phyloP scores from a whole-genome alignment of 176 grass and related monocot genomes.

The Oryza officinalis region DNA sequence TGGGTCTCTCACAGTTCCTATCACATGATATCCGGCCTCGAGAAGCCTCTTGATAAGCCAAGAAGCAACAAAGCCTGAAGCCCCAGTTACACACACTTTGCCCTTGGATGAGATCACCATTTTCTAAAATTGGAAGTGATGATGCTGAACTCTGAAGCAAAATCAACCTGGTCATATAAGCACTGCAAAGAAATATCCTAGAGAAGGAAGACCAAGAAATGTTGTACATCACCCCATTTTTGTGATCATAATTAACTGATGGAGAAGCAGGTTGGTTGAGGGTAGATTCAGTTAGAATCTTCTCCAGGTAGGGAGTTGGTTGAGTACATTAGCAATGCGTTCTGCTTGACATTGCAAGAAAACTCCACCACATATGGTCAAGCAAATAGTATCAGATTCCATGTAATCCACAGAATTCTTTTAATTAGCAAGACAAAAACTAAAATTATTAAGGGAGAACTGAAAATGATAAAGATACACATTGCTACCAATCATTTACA shows the following conservation, averaged over 20 bases:
- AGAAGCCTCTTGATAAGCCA: slow-evolving; percentile 83
- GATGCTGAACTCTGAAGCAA: slow-evolving; percentile 4
- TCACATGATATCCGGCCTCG: slow-evolving; percentile 67
- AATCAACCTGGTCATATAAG: slow-evolving; percentile 39
- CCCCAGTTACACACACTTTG: slow-evolving; percentile 88
- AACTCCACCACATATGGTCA: background rate
- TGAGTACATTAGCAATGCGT: background rate
- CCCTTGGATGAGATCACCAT: slow-evolving; percentile 54
- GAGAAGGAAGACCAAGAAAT: slow-evolving; percentile 34
- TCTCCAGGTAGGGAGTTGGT: slow-evolving; percentile 28
- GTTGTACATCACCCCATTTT: slow-evolving; percentile 5
- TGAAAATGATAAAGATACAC: background rate
- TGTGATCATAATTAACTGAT: slow-evolving; percentile 7
- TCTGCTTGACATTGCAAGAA: background rate
- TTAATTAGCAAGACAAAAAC: too few relatives aligned
- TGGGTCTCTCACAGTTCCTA: slow-evolving; percentile 81
- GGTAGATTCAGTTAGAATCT: slow-evolving; percentile 31
- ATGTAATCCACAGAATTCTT: background rate
- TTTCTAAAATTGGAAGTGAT: slow-evolving; percentile 8
- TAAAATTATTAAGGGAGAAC: too few relatives aligned
- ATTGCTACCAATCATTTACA: too few relatives aligned
- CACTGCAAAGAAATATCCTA: slow-evolving; percentile 18
- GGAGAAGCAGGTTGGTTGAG: slow-evolving; percentile 40
- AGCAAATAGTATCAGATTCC: too few relatives aligned
- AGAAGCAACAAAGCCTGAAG: slow-evolving; percentile 75